phyloP scores from a whole-genome alignment of 768 basidiomycete species.

The Cubamyces lactineus region DNA sequence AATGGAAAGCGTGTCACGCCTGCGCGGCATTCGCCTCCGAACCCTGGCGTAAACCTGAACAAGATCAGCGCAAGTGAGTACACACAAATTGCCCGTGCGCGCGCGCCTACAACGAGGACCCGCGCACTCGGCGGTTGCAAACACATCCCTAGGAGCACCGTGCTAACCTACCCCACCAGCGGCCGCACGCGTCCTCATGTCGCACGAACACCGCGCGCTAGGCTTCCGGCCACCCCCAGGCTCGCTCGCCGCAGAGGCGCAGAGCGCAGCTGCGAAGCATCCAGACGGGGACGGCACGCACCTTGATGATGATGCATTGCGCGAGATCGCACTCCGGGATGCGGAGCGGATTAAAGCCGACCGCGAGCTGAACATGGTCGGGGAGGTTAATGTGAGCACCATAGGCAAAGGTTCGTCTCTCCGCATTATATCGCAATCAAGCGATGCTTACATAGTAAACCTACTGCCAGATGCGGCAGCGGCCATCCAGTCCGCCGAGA shows the following conservation, averaged over 20 bases:
- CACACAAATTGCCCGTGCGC: background rate
- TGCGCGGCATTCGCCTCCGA: conserved; percentile 15
- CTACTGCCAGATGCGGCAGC: conserved; percentile 21
- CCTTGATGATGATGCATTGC: conserved; percentile 26
- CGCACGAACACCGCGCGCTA: conserved; percentile 35
- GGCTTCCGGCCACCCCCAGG: conserved; percentile 37
- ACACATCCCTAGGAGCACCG: background rate
- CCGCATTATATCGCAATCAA: background rate
- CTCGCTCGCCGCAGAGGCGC: conserved; percentile 37
- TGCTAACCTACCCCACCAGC: conserved; percentile 11
- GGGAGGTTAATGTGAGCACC: conserved; percentile 23
- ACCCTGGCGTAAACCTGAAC: conserved; percentile 26
- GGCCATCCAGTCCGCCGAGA: conserved; percentile 19
- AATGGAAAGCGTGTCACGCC: conserved; percentile 5
- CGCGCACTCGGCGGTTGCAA: no score
- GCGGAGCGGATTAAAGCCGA: conserved; percentile 35
- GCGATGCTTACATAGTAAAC: background rate
- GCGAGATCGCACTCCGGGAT: conserved; percentile 30
- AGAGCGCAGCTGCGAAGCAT: conserved; percentile 32
- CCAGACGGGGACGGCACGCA: conserved; percentile 25
- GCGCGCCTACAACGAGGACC: no score
- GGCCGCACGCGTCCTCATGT: conserved; percentile 34
- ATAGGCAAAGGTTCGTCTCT: conserved; percentile 15
- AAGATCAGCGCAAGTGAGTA: conserved; percentile 27
- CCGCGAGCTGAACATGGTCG: conserved; percentile 28